Percentiles rank a stretch among this genome's conserved stretches.
Evolutionary conservation across 1,284 basidiomycete species (phyloP).

Genomic region (Boletus hoseneyae): DNA sequence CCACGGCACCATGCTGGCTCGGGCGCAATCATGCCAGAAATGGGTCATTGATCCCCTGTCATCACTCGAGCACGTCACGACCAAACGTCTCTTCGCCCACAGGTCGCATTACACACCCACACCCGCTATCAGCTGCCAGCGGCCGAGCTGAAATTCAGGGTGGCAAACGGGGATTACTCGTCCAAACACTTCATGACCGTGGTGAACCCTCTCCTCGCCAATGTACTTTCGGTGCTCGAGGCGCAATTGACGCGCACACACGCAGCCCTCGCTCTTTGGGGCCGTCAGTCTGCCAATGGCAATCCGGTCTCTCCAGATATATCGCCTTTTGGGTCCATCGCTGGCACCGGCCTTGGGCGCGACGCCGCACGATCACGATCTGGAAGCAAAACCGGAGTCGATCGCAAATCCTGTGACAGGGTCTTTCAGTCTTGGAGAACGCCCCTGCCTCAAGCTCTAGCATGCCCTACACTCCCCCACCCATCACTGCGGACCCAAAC

Average conservation of each 20-base stretch:
- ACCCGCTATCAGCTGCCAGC: constrained; percentile 19
- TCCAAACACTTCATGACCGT: constrained; percentile 3
- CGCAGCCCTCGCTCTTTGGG: background rate
- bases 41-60: constrained; percentile 17
- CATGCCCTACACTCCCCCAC: constrained; percentile 11
- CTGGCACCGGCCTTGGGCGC: background rate
- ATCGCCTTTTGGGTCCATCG: constrained; percentile 4
- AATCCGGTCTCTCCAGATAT: constrained; percentile 7
- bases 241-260: no score
- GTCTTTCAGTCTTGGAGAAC: constrained; percentile 26
- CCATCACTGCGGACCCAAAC: constrained; percentile 26
- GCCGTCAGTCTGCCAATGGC: constrained; percentile 1
- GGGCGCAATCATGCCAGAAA: constrained; percentile 20
- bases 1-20: constrained; percentile 12
- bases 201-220: constrained; percentile 6
- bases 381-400: background rate
- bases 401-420: constrained; percentile 15
- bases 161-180: constrained; percentile 31
- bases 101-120: constrained; percentile 10
- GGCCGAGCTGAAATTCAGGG: constrained; percentile 29
- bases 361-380: no score
- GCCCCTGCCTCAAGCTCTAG: constrained; percentile 27
- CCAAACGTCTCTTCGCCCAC: constrained; percentile 10
- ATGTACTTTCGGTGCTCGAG: no score
- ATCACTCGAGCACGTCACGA: constrained; percentile 12